phyloP scores from a whole-genome alignment of 176 grass and related monocot species.

The Metroxylon sagu region DNA sequence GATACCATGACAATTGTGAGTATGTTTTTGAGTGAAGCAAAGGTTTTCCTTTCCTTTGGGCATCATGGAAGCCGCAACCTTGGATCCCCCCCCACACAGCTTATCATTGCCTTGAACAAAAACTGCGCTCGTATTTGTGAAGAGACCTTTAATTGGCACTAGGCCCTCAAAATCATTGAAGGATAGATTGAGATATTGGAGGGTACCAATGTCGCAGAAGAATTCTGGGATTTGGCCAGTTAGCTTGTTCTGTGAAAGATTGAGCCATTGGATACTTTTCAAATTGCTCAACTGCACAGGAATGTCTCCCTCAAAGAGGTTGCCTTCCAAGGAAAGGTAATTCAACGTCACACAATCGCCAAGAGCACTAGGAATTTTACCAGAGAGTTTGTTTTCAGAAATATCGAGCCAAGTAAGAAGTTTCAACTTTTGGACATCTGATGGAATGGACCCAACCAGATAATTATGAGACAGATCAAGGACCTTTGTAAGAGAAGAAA shows the following conservation, averaged over 20 bases:
- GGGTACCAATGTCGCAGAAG: neutral
- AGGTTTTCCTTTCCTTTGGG: neutral
- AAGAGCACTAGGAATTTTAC: too few species aligned
- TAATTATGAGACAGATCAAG: conserved; percentile 7
- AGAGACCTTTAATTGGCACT: conserved; percentile 12
- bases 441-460: conserved; percentile 22
- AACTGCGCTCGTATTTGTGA: neutral
- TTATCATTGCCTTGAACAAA: conserved; percentile 29
- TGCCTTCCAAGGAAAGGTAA: conserved; percentile 10
- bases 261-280: conserved; percentile 1
- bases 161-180: conserved; percentile 44
- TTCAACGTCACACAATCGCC: too few species aligned
- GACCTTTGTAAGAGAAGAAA: neutral
- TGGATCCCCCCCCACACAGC: conserved; percentile 22
- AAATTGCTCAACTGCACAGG: conserved; percentile 35
- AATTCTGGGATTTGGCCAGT: conserved; percentile 5
- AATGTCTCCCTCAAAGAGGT: conserved; percentile 33
- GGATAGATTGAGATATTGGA: conserved; percentile 37
- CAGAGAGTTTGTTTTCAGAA: too few species aligned
- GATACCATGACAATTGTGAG: too few species aligned
- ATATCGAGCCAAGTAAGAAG: too few species aligned
- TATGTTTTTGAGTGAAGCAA: neutral
- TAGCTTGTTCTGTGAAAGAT: conserved; percentile 22
- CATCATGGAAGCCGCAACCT: neutral
- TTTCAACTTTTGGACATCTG: conserved; percentile 20